A percentile compares a stretch with the other conserved stretches of the same genome.
Conservation (phyloP, 345 rosid genomes). For the Moricandia arvensis region DNA sequence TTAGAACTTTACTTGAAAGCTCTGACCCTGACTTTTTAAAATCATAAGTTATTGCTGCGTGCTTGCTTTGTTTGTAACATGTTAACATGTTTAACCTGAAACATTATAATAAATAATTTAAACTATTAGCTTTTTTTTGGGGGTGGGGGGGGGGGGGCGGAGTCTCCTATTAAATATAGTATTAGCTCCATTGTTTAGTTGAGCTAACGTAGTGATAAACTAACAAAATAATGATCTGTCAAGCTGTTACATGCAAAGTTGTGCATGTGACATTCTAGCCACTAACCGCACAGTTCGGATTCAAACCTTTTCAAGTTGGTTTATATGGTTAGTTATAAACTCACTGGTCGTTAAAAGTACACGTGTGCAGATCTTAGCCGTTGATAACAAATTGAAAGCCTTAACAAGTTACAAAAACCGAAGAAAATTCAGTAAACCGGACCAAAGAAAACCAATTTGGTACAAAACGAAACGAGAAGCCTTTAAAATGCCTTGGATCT, state of each 20-base stretch:
- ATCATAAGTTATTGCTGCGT: neutral
- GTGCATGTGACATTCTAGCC: neutral
- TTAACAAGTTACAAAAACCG: neutral
- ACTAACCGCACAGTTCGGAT: neutral
- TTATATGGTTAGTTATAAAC: neutral
- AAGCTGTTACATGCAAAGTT: neutral
- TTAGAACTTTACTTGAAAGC: slow-evolving; percentile 48
- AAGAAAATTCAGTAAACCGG: slow-evolving; percentile 5
- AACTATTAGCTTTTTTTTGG: neutral
- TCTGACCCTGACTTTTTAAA: neutral
- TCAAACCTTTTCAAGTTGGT: neutral
- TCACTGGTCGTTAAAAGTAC: neutral
- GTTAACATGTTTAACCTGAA: neutral
- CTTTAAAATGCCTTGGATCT: slow-evolving; percentile 30
- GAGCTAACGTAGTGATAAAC: neutral
- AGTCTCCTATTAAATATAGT: neutral
- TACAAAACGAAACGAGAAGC: slow-evolving; percentile 31
- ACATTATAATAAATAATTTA: neutral
- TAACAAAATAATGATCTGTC: neutral
- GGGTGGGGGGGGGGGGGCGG: too few species aligned
- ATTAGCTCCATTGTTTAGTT: neutral
- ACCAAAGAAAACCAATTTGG: neutral
- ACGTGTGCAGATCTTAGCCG: neutral
- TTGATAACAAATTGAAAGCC: neutral
- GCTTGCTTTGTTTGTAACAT: neutral